Conservation (phyloP, 2,329 filamentous ascomycete genomes). For the Macrophomina phaseolina region DNA sequence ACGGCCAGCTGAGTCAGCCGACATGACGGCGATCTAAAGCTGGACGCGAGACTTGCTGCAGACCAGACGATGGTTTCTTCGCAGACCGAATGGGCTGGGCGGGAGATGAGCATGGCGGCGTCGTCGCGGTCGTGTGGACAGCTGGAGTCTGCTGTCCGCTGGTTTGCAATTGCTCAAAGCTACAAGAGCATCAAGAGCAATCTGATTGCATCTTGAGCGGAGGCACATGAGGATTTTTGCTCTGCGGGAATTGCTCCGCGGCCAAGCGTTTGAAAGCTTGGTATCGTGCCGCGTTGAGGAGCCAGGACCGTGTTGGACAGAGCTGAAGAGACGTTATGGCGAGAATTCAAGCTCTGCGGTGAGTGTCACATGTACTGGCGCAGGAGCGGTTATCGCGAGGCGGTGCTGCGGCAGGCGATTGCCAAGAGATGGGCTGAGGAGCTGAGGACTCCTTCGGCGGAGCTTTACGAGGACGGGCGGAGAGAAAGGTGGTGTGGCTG, state of each 20-base stretch:
- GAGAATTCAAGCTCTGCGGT: slow-evolving; percentile 1
- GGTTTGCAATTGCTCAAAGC: too few species aligned
- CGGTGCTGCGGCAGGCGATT: neutral
- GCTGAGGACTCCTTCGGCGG: slow-evolving; percentile 1
- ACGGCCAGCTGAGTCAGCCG: neutral
- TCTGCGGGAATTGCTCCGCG: neutral
- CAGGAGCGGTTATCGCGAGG: neutral
- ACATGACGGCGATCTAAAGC: neutral
- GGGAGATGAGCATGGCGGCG: neutral
- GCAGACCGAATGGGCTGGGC: neutral
- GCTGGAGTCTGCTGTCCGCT: too few species aligned
- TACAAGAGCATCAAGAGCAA: too few species aligned
- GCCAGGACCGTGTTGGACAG: too few species aligned
- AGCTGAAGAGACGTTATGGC: neutral
- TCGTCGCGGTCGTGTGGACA: neutral
- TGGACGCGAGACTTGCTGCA: neutral
- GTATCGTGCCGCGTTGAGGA: neutral
- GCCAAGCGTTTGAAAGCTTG: neutral
- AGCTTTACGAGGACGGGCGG: neutral
- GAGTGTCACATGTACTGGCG: slow-evolving; percentile 6
- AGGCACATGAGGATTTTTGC: neutral
- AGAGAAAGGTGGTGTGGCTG: slow-evolving; percentile 4
- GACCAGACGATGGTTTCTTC: neutral
- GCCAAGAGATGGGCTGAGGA: slow-evolving; percentile 13
- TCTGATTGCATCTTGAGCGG: neutral